Evolutionary conservation across 768 basidiomycete species (phyloP), one percentile per base, ranked within the genome.

Genomic region (Amanita exitialis): DNA sequence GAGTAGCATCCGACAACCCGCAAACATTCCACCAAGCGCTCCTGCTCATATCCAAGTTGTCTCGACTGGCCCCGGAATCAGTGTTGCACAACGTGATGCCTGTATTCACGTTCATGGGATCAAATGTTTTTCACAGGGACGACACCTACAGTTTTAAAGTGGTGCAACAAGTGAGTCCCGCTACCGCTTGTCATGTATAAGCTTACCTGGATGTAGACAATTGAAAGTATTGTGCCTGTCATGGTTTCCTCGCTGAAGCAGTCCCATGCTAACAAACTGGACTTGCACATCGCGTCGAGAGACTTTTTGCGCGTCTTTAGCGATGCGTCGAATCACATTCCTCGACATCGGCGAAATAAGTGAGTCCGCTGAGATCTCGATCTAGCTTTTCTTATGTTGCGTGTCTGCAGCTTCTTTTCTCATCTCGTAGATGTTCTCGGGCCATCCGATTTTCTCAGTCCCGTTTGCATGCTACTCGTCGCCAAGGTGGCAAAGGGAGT

Each of bases 101-200:
- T 3, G 83, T 99, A 41, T 98, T 99, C 72, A 97, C 94, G 0
- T 98, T 97, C 69, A 97, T 98, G 91, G 95, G 96, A 16, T 90
- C 94, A n/a, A 94, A 91, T 55, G 84, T 97, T 15, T 90, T 97
- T 71, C 95, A 96, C 61, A 79, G 93, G 43, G 96, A 99, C 57
- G 96, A 99, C 62, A 80, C 86, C 0, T 94, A 95, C 67, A 94
- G 89, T 61, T 95, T 96, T 73, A 81, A 82, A 34, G 93, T 98
- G 7, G 90, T 98, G 2, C 93, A 97, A 63, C 88, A 87, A 75
- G 92, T 90, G 49, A 39, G 69, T 15, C 44, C 34, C 51, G 21
- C 15, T 16, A 15, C 2, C 39, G n/a, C 3, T 20, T 34, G 21
- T 15, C n/a, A 44, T 18, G 10, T 36, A 16, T 46, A 32, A 54